Base-by-base conservation (phyloP, 202 grass and related monocot genomes). In the Setaria viridis region DNA sequence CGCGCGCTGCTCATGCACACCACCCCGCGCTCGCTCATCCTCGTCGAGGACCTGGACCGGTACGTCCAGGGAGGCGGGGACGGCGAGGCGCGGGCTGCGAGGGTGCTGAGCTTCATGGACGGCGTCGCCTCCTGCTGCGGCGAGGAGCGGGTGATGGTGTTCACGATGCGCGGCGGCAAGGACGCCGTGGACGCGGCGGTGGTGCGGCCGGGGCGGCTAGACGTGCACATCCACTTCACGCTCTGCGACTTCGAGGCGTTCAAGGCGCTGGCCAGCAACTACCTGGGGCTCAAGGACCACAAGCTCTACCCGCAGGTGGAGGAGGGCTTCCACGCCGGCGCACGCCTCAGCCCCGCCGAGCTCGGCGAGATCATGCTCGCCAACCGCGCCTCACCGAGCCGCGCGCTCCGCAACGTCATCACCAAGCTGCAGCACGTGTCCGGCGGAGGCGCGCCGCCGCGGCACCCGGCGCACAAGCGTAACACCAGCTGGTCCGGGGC, bases 351-450 rank as follows among this genome's bases (percentile, higher is more conserved):
- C 86, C 86, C 95, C 6, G 95, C 95, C 4, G 95, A 95, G 88
- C 88, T 98, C 5, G 91, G 93, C 59, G 95, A 95, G 93, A 98
- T 98, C 79, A 94, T 95, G 95, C 84, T 98, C 71, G 90, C 91
- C 64, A 91, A 93, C 86, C 89, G 93, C 15, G 82, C 25, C 6
- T 94, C 95, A 6, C 88, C 95, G 16, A 98, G 41, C 77, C 93
- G 93, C 65, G 95, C 95, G 49, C 90, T 98, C 49, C 94, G 94
- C 56, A 91, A 65, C 11, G 89, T 98, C 35, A 95, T 98, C 80
- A 95, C 55, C 47, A 89, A 77, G 67, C 78, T 98, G 1, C 85
- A 92, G 78, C 87, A 75, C 76, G 65, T 39, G 21, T 69, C 77
- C 49, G 71, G 39, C 49, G 71, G 39, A 16, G 83, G 59, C 1